A percentile compares a stretch with the other conserved stretches of the same genome.
Conservation (phyloP, 2,329 filamentous ascomycete genomes). For the Arthrobotrys sphaeroides region DNA sequence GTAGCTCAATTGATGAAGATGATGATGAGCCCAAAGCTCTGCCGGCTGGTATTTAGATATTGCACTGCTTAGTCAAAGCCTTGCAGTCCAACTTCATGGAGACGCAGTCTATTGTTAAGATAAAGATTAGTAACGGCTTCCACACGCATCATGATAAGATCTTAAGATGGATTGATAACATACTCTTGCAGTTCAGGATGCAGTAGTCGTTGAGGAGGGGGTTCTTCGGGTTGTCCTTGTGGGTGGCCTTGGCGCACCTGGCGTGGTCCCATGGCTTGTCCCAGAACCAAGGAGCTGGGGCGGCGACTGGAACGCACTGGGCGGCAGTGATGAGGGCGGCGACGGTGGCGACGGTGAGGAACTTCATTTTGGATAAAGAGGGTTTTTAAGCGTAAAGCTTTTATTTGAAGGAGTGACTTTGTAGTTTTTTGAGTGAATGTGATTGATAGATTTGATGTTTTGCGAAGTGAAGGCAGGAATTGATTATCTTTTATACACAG, state of each 20-base stretch:
- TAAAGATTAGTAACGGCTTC: background rate
- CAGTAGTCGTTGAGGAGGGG: conserved; percentile 6
- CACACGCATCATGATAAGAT: background rate
- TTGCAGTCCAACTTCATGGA: background rate
- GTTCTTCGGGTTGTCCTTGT: background rate
- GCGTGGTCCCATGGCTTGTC: background rate
- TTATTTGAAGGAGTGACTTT: background rate
- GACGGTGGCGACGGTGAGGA: background rate
- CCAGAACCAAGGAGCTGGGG: conserved; percentile 7
- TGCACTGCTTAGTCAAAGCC: background rate
- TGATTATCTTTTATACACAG: background rate
- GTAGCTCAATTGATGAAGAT: too few species aligned
- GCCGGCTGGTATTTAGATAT: background rate
- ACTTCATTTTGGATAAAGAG: conserved; percentile 11
- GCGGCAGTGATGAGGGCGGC: conserved; percentile 1
- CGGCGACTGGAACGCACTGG: conserved; percentile 4
- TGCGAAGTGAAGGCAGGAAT: background rate
- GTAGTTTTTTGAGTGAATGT: background rate
- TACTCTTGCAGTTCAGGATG: conserved; percentile 3
- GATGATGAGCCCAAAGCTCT: too few species aligned
- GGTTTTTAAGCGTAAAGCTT: background rate
- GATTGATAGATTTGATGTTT: background rate
- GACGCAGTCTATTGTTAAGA: background rate
- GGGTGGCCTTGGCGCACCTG: background rate
- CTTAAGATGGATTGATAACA: background rate